A percentile compares a stretch with the other conserved stretches of the same genome.
phyloP scores from a whole-genome alignment of 2,329 filamentous ascomycete species.

The Monosporascus cannonballus region DNA sequence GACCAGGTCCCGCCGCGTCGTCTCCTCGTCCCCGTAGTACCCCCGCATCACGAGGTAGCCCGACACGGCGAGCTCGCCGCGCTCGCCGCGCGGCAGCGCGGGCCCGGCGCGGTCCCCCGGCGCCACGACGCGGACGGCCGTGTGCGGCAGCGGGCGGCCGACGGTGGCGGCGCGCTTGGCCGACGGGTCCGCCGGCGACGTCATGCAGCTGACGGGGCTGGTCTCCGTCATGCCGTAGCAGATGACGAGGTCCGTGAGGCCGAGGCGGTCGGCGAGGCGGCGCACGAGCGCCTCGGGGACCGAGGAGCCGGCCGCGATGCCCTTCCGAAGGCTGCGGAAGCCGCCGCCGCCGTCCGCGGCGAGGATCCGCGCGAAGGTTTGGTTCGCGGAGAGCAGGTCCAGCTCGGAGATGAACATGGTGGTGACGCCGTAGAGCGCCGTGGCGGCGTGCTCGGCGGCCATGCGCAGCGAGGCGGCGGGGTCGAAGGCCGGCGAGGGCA shows the following conservation, averaged over 20 bases:
- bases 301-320: conserved; percentile 83
- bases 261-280: conserved; percentile 65
- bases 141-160: conserved; percentile 79
- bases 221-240: conserved; percentile 98
- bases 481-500: conserved; percentile 83
- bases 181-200: conserved; percentile 67
- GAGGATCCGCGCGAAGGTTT: conserved; percentile 20
- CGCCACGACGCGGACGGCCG: conserved; percentile 68
- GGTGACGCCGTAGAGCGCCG: conserved; percentile 76
- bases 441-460: conserved; percentile 47
- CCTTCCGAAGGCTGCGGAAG: conserved; percentile 59
- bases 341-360: conserved; percentile 23
- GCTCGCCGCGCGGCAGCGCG: conserved; percentile 57
- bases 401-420: conserved; percentile 93
- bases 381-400: conserved; percentile 57
- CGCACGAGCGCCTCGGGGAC: conserved; percentile 79
- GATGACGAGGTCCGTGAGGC: conserved; percentile 77
- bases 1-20: conserved; percentile 61
- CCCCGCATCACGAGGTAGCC: conserved; percentile 89
- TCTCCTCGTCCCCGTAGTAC: conserved; percentile 71
- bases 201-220: conserved; percentile 73
- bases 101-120: conserved; percentile 46
- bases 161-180: conserved; percentile 69
- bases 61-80: conserved; percentile 74
- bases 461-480: conserved; percentile 62